phyloP scores from a whole-genome alignment of 768 basidiomycete genomes.

The Auriscalpium microsporum region DNA sequence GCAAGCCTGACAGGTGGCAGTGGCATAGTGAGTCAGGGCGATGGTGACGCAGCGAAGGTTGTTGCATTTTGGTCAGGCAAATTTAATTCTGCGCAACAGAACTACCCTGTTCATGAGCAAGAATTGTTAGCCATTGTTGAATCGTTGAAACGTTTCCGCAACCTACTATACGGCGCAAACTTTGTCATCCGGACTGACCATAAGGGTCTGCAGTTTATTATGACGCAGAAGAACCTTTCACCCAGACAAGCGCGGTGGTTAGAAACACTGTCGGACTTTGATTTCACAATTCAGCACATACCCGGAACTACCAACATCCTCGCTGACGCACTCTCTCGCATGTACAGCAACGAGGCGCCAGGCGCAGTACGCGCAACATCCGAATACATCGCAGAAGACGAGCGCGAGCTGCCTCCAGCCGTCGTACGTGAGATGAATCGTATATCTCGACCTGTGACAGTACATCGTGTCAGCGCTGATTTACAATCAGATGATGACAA shows the following conservation, averaged over 20 bases:
- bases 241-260: conserved; percentile 11
- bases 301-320: conserved; percentile 20
- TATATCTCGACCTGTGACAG: background rate
- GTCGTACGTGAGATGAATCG: background rate
- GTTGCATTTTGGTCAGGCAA: conserved; percentile 23
- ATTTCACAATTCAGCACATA: conserved; percentile 24
- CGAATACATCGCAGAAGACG: conserved; percentile 16
- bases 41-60: conserved; percentile 10
- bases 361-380: conserved; percentile 16
- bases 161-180: conserved; percentile 15
- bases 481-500: background rate
- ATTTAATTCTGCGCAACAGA: conserved; percentile 20
- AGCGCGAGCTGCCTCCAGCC: background rate
- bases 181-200: conserved; percentile 25
- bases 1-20: conserved; percentile 16
- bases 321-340: conserved; percentile 18
- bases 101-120: conserved; percentile 18
- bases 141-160: conserved; percentile 26
- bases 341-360: conserved; percentile 17
- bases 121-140: conserved; percentile 26
- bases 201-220: conserved; percentile 17
- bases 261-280: conserved; percentile 20
- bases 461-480: no score
- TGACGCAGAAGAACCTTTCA: conserved; percentile 18
- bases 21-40: conserved; percentile 18